Evolutionary conservation across 2,329 filamentous ascomycete genomes (phyloP).

Genomic region (Arthrobotrys sphaeroides): DNA sequence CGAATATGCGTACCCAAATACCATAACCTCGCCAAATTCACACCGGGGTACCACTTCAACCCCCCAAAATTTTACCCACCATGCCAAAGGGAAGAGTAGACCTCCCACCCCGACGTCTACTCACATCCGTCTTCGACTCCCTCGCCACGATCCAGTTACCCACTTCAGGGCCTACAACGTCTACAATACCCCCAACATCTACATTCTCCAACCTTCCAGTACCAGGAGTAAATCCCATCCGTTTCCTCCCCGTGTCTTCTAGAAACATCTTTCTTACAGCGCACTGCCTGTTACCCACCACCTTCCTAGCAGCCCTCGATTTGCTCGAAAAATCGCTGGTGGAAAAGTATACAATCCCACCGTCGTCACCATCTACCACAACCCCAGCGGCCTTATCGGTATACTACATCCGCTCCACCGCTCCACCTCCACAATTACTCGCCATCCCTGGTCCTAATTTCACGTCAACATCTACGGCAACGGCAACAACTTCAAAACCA

Average conservation of each 20-base stretch:
- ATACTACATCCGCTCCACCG: constrained; percentile 73
- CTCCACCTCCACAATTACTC: constrained; percentile 59
- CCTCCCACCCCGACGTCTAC: constrained; percentile 28
- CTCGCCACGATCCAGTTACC: constrained; percentile 25
- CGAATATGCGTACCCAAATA: neutral
- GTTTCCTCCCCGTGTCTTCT: constrained; percentile 58
- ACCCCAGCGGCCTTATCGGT: constrained; percentile 58
- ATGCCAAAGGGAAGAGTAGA: constrained; percentile 7
- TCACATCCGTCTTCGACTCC: constrained; percentile 37
- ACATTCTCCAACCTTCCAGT: neutral
- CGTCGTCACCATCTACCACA: constrained; percentile 45
- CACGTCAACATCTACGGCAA: constrained; percentile 55
- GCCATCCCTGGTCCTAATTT: constrained; percentile 57
- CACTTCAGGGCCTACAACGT: neutral
- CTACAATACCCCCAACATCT: neutral
- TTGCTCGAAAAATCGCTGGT: constrained; percentile 82
- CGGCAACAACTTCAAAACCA: constrained; percentile 56
- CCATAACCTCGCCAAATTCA: neutral
- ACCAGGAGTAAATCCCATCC: constrained; percentile 26
- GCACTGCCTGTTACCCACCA: constrained; percentile 72
- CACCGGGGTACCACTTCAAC: neutral
- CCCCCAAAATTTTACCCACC: neutral
- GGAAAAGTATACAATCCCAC: constrained; percentile 62
- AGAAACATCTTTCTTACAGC: constrained; percentile 61
- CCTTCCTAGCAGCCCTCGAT: constrained; percentile 85